Conservation (phyloP, 306 rosid genomes). For the Mucuna pruriens region DNA sequence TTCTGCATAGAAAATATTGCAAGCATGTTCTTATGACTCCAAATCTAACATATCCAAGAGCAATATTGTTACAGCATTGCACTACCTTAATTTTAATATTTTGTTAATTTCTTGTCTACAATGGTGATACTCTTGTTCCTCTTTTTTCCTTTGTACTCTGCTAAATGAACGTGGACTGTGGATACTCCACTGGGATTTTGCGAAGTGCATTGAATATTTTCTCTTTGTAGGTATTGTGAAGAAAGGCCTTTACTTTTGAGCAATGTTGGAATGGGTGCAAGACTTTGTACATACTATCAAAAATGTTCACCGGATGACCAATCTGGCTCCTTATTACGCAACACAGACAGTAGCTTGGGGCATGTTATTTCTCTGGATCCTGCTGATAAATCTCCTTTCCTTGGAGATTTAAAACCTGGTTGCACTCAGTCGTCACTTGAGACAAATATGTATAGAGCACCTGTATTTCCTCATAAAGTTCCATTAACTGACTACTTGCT, state of each 20-base stretch:
- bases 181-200: not conserved
- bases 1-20: constrained; percentile 13
- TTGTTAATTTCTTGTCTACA: constrained; percentile 9
- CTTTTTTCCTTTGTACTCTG: constrained; percentile 6
- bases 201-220: constrained; percentile 31
- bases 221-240: constrained; percentile 82
- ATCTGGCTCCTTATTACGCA: constrained; percentile 76
- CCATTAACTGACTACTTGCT: constrained; percentile 83
- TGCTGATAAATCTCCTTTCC: constrained; percentile 96
- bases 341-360: constrained; percentile 68
- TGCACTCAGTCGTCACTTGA: constrained; percentile 85
- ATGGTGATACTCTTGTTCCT: not conserved
- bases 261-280: constrained; percentile 96
- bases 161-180: constrained; percentile 13
- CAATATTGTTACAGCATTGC: not conserved
- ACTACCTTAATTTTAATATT: not conserved
- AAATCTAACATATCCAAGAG: constrained; percentile 13
- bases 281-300: constrained; percentile 93
- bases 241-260: constrained; percentile 96
- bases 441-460: constrained; percentile 97
- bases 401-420: constrained; percentile 90
- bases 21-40: not conserved
- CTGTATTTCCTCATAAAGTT: constrained; percentile 89
- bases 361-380: constrained; percentile 83
- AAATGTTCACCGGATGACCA: constrained; percentile 87